Percentiles rank a stretch among this genome's conserved stretches.
phyloP scores from a whole-genome alignment of 495 filamentous ascomycete genomes.

The Podospora sp. region DNA sequence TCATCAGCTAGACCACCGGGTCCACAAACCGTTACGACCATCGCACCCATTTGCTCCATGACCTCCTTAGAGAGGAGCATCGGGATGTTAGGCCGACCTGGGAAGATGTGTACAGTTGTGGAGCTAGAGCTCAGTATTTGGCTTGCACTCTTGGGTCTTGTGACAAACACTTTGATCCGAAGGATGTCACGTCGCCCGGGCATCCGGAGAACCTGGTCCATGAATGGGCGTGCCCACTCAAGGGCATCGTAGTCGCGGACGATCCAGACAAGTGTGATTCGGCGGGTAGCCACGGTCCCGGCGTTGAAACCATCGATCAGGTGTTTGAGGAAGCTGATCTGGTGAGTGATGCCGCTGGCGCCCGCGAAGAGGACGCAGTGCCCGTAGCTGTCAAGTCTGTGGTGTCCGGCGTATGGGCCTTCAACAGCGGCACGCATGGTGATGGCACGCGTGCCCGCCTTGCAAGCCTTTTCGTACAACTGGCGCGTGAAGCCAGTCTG shows the following conservation, averaged over 20 bases:
- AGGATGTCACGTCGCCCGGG: conserved; percentile 75
- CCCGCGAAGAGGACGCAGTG: conserved; percentile 88
- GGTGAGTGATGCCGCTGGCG: conserved; percentile 92
- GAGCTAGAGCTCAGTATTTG: conserved; percentile 68
- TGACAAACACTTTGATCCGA: conserved; percentile 84
- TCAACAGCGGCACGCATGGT: conserved; percentile 62
- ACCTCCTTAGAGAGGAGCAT: conserved; percentile 77
- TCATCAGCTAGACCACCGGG: conserved; percentile 83
- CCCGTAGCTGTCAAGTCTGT: conserved; percentile 86
- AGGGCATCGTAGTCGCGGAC: conserved; percentile 84
- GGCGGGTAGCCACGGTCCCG: conserved; percentile 76
- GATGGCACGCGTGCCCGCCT: conserved; percentile 24
- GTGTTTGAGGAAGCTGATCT: conserved; percentile 83
- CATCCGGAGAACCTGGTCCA: conserved; percentile 83
- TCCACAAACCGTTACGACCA: conserved; percentile 90
- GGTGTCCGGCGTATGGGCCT: conserved; percentile 84
- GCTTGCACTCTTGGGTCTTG: conserved; percentile 70
- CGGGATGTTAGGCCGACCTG: conserved; percentile 79
- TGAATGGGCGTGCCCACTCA: conserved; percentile 93
- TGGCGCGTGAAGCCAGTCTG: conserved; percentile 85
- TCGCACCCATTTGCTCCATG: conserved; percentile 75
- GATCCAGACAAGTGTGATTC: conserved; percentile 85
- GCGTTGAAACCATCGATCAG: conserved; percentile 73
- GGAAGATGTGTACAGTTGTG: conserved; percentile 84
- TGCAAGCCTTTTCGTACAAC: conserved; percentile 61